Base-by-base conservation (phyloP, 306 rosid species). In the Gynostemma pentaphyllum region DNA sequence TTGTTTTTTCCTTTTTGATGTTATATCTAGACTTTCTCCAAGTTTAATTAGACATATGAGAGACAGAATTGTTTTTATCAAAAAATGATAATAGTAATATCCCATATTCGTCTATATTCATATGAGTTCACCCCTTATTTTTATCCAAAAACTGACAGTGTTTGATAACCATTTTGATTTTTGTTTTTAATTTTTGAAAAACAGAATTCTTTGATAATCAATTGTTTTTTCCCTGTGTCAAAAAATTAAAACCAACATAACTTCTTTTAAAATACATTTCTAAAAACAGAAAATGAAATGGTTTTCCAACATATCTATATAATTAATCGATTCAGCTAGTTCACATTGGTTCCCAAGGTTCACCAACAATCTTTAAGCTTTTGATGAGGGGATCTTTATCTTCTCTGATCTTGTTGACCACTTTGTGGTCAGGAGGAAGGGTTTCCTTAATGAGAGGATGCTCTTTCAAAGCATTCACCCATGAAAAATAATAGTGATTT, bases 1-100 rank as follows among this genome's bases (percentile, higher is more conserved):
- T 66, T 75, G 79, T 88, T 85, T 50, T 85, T 85, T 60, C 97
- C 96, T 68, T 85, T 88, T 77, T 90, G 78, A 84, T 29, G 64
- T 62, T 8, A 14, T 1, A 34, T 19, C 59, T 52, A 4, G 7
- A 28, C 27, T 52, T 36, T 57, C 5, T 57, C 29, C 64, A 32
- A 18, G 7, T 36, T 56, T 10, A 56, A n/a, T n/a, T n/a, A n/a
- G n/a, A n/a, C n/a, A n/a, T n/a, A n/a, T n/a, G n/a, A n/a, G n/a
- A n/a, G n/a, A n/a, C n/a, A n/a, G n/a, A n/a, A n/a, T n/a, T n/a
- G n/a, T n/a, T n/a, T n/a, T n/a, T n/a, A n/a, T n/a, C n/a, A n/a
- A n/a, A n/a, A n/a, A n/a, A n/a, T n/a, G n/a, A n/a, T n/a, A n/a
- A n/a, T n/a, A n/a, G n/a, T n/a, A n/a, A n/a, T n/a, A n/a, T n/a